Percentiles rank a stretch among this genome's conserved stretches.
Evolutionary conservation across 805 yeast species (phyloP).

Genomic region (Candida sanyiensis): DNA sequence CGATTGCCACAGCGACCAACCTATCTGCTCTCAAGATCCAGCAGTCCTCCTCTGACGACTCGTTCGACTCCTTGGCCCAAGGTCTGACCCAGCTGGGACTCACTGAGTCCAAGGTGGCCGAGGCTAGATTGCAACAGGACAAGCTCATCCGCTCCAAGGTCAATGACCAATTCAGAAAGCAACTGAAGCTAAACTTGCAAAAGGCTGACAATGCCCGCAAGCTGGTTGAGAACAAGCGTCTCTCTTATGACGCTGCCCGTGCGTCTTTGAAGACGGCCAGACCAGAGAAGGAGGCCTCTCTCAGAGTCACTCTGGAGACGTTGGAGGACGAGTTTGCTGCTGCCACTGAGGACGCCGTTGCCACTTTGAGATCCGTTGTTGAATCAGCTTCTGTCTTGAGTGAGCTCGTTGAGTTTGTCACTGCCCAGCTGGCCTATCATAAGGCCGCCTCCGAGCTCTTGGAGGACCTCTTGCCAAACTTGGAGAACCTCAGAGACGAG

Average conservation of each 20-base stretch:
- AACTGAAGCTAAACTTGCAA: slow-evolving; percentile 53
- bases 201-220: slow-evolving; percentile 65
- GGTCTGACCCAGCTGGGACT: slow-evolving; percentile 64
- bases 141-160: slow-evolving; percentile 62
- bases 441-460: slow-evolving; percentile 67
- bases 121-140: slow-evolving; percentile 79
- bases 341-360: slow-evolving; percentile 82
- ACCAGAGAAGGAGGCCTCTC: slow-evolving; percentile 66
- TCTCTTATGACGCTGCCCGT: slow-evolving; percentile 77
- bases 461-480: slow-evolving; percentile 55
- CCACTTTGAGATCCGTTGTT: slow-evolving; percentile 75
- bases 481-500: slow-evolving; percentile 56
- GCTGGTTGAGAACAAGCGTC: slow-evolving; percentile 70
- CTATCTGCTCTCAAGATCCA: slow-evolving; percentile 30
- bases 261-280: slow-evolving; percentile 41
- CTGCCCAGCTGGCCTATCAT: slow-evolving; percentile 78
- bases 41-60: slow-evolving; percentile 30
- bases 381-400: slow-evolving; percentile 63
- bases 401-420: slow-evolving; percentile 60
- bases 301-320: slow-evolving; percentile 71
- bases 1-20: slow-evolving; percentile 70
- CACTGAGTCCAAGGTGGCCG: slow-evolving; percentile 70
- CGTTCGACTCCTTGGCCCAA: slow-evolving; percentile 48
- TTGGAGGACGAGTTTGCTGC: slow-evolving; percentile 88
- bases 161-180: slow-evolving; percentile 58